Evolutionary conservation across 768 basidiomycete species (phyloP), one percentile per base, ranked within the genome.

Genomic region (Leccinum rimulosum): DNA sequence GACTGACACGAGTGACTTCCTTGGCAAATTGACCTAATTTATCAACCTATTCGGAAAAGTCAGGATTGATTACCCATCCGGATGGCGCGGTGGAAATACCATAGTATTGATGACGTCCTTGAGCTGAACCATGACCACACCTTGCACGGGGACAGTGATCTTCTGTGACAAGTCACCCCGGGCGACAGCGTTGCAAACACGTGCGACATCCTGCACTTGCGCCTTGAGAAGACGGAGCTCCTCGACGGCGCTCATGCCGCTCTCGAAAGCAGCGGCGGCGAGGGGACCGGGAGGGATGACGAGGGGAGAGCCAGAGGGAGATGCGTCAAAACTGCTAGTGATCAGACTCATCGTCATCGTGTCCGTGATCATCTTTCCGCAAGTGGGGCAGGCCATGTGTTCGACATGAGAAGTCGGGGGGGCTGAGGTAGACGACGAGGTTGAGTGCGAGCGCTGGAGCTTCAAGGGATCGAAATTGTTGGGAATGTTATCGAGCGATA

Each of bases 1-100:
- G 87, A 64, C 82, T 83, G 58, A 91, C 89, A 59, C 93, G 84
- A 59, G 93, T 94, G 38, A 95, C 93, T 72, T 95, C 93, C 70
- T 88, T 87, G 36, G 95, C 94, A 73, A 98, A 96, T 67, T 90
- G 88, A 57, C 89, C 86, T 30, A 98, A 79, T 66, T 84, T 81
- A 69, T 87, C 85, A 62, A 86, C 85, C 85, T 82, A 54, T 54
- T 52, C 43, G 31, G 22, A 59, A 36, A 54, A 55, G 43, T 67
- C 7, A 65, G 69, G 45, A 61, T 54, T 27, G 30, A 56, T 57
- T 43, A 49, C 43, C 17, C 49, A 56, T 55, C 17, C 38, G 25
- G 25, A 45, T 45, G 57, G 60, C 40, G 36, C 50, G 40, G 3
- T 62, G 50, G 28, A 55, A 43, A 50, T 67, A 82, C 80, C 85